These are phyloP conservation scores for Gaeumannomyces tritici DNA, from an alignment of 2,329 filamentous ascomycete species.

Conservation along the genomic window DNA sequence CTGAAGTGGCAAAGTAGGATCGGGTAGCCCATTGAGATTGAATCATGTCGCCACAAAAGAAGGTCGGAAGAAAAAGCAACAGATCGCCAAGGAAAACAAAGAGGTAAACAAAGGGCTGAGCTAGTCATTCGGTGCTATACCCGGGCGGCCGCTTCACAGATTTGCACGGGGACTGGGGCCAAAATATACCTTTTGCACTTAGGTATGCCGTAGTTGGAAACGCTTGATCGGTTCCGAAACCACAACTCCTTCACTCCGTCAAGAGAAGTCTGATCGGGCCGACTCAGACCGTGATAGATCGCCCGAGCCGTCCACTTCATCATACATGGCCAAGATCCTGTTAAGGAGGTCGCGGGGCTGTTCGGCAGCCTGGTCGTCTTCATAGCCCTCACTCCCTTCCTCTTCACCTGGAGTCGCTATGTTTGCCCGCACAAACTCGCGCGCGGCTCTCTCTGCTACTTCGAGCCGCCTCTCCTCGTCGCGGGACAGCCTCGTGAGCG, in stretches of 20 bases:
- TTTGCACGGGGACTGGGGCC: too few relatives aligned
- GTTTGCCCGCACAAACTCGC: slow-evolving; percentile 36
- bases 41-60: not conserved
- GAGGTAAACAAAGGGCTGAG: not conserved
- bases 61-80: not conserved
- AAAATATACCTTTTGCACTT: too few relatives aligned
- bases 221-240: too few relatives aligned
- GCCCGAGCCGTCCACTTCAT: not conserved
- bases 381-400: too few relatives aligned
- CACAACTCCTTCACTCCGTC: not conserved
- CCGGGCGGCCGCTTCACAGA: too few relatives aligned
- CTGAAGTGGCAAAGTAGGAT: not conserved
- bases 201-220: too few relatives aligned
- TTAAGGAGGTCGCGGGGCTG: not conserved
- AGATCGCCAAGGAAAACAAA: not conserved
- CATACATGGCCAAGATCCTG: not conserved
- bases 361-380: not conserved
- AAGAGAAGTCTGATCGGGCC: not conserved
- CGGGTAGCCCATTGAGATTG: not conserved
- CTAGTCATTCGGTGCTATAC: too few relatives aligned
- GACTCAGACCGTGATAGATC: not conserved
- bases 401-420: not conserved
- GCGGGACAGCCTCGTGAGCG: slow-evolving; percentile 52
- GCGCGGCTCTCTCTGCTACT: slow-evolving; percentile 52
- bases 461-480: slow-evolving; percentile 58